Conservation (phyloP, 352 stramenopile species). For the Synura sp. region DNA sequence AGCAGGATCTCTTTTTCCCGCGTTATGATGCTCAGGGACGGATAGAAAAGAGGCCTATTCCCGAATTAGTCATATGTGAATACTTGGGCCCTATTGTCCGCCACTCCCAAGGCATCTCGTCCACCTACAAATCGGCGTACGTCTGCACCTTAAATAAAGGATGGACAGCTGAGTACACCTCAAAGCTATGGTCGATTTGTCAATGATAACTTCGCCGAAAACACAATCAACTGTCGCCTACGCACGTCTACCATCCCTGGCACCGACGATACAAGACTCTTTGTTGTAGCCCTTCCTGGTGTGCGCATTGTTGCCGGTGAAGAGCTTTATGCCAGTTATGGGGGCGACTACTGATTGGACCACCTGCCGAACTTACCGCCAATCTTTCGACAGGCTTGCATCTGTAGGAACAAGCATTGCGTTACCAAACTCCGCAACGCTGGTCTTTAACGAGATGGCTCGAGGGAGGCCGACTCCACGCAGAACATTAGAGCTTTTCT, state of each 20-base stretch:
- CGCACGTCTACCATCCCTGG: constrained; percentile 7
- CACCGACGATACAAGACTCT: constrained; percentile 19
- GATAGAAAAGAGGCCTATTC: constrained; percentile 13
- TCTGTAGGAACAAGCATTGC: background rate
- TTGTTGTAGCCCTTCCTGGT: constrained; percentile 17
- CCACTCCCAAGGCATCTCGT: constrained; percentile 8
- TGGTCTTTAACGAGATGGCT: constrained; percentile 16
- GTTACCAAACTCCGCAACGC: constrained; percentile 19
- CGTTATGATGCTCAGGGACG: constrained; percentile 18
- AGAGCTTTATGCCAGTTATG: constrained; percentile 23
- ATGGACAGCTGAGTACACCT: constrained; percentile 9
- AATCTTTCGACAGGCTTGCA: background rate
- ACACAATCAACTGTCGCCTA: constrained; percentile 14
- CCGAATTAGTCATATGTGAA: constrained; percentile 26
- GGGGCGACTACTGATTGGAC: constrained; percentile 18
- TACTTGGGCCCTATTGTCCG: constrained; percentile 2
- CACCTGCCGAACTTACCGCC: constrained; percentile 19
- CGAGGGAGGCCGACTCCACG: constrained; percentile 4
- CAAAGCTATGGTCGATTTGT: constrained; percentile 18
- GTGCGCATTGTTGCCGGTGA: constrained; percentile 11
- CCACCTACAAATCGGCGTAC: constrained; percentile 23
- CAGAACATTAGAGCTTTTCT: constrained; percentile 24
- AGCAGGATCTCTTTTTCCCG: constrained; percentile 18
- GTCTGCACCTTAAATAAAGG: constrained; percentile 14
- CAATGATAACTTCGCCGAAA: constrained; percentile 24